These are phyloP conservation scores for Amauroascus niger DNA, from an alignment of 2,329 filamentous ascomycete species.

Conservation along the genomic window DNA sequence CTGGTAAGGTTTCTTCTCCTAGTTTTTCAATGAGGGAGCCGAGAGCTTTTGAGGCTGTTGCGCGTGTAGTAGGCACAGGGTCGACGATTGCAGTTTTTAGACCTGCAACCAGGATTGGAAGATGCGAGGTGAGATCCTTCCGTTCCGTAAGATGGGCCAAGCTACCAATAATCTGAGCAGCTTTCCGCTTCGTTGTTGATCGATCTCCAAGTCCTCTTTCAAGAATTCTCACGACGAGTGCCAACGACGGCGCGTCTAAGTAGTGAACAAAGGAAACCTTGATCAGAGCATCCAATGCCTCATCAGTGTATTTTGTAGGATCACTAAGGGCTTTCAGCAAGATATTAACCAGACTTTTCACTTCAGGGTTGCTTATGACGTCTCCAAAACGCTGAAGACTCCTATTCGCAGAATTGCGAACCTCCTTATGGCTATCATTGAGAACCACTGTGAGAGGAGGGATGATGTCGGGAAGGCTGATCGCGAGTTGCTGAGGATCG, in stretches of 20 bases:
- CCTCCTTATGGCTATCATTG: slow-evolving; percentile 97
- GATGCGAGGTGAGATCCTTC: slow-evolving; percentile 81
- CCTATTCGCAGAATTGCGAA: slow-evolving; percentile 81
- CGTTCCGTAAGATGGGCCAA: slow-evolving; percentile 93
- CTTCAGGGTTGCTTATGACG: slow-evolving; percentile 95
- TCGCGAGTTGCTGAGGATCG: slow-evolving; percentile 85
- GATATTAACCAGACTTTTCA: slow-evolving; percentile 83
- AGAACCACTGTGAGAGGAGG: slow-evolving; percentile 86
- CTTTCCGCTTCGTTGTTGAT: slow-evolving; percentile 91
- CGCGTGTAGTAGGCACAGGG: slow-evolving; percentile 89
- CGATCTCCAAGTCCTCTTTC: slow-evolving; percentile 85
- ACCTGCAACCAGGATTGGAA: slow-evolving; percentile 85
- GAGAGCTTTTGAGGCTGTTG: slow-evolving; percentile 88
- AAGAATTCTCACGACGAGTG: slow-evolving; percentile 86
- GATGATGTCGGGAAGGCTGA: slow-evolving; percentile 91
- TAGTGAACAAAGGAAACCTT: slow-evolving; percentile 99
- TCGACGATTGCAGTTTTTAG: slow-evolving; percentile 84
- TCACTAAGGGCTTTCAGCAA: slow-evolving; percentile 94
- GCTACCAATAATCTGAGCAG: slow-evolving; percentile 94
- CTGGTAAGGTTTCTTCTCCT: slow-evolving; percentile 89
- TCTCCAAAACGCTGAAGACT: slow-evolving; percentile 97
- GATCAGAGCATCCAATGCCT: slow-evolving; percentile 85
- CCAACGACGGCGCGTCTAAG: slow-evolving; percentile 90
- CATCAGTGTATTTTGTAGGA: slow-evolving; percentile 92
- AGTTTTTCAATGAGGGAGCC: slow-evolving; percentile 97